Evolutionary conservation across 192 early-diverging fungal genomes (phyloP).

Genomic region (Backusella mclennaniae): DNA sequence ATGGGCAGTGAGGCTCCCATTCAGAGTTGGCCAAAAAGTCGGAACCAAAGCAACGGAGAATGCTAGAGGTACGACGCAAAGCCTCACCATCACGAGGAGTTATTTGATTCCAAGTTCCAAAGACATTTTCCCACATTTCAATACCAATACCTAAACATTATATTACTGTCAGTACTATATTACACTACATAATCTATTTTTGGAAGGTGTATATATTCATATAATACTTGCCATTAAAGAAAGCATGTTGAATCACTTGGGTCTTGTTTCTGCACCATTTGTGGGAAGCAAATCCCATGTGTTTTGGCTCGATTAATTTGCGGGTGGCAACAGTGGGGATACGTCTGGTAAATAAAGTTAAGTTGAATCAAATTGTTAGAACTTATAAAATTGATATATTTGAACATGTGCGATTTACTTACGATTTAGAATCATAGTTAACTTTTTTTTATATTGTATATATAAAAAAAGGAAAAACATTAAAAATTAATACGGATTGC

Average conservation of each 20-base stretch:
- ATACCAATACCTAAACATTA: slow-evolving; percentile 19
- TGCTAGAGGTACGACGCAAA: slow-evolving; percentile 13
- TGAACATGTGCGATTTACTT: not conserved
- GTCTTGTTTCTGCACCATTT: slow-evolving; percentile 26
- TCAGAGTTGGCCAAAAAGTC: slow-evolving; percentile 17
- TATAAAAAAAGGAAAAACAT: not conserved
- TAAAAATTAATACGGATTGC: not conserved
- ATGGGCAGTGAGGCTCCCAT: slow-evolving; percentile 25
- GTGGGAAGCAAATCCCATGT: slow-evolving; percentile 20
- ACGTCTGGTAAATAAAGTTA: not conserved
- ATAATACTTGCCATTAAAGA: slow-evolving; percentile 16
- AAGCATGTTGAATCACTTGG: slow-evolving; percentile 17
- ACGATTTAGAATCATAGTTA: slow-evolving; percentile 21
- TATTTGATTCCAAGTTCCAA: slow-evolving; percentile 28
- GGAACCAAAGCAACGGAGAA: slow-evolving; percentile 22
- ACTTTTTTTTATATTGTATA: slow-evolving; percentile 1
- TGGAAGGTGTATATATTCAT: not conserved
- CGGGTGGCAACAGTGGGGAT: slow-evolving; percentile 21
- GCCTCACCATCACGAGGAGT: slow-evolving; percentile 23
- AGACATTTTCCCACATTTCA: slow-evolving; percentile 29
- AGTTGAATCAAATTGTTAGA: not conserved
- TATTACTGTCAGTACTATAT: not conserved
- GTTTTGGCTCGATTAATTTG: slow-evolving; percentile 15
- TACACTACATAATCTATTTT: not conserved
- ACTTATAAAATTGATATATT: not conserved